These are phyloP conservation scores for Nigrograna mackinnonii DNA, from an alignment of 2,329 filamentous ascomycete genomes.

Conservation along the genomic window DNA sequence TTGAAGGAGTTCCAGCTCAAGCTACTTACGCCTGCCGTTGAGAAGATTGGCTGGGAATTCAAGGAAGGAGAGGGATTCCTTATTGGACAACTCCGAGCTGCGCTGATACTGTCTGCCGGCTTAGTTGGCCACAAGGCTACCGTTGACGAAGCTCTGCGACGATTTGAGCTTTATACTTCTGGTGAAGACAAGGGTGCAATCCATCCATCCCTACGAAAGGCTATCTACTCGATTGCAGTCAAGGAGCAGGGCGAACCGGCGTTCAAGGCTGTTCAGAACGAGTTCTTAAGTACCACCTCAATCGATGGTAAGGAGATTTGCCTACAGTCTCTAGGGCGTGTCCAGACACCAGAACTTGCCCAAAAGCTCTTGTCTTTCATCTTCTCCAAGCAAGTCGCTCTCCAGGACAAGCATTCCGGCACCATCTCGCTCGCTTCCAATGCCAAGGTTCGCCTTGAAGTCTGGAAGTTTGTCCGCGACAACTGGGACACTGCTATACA, in stretches of 20 bases:
- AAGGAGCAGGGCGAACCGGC: constrained; percentile 72
- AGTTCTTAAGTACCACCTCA: constrained; percentile 80
- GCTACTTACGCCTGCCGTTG: constrained; percentile 74
- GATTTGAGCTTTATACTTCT: constrained; percentile 78
- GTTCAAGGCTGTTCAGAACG: constrained; percentile 76
- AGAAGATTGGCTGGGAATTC: constrained; percentile 85
- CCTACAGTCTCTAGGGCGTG: constrained; percentile 74
- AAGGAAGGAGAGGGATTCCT: constrained; percentile 79
- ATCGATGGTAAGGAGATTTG: constrained; percentile 91
- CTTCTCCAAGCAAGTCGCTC: constrained; percentile 81
- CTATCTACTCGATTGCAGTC: constrained; percentile 80
- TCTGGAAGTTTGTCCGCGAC: constrained; percentile 85
- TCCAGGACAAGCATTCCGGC: constrained; percentile 85
- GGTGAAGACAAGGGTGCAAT: constrained; percentile 69
- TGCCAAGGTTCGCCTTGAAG: constrained; percentile 68
- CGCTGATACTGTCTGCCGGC: constrained; percentile 76
- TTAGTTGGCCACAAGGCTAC: constrained; percentile 74
- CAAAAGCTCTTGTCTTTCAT: constrained; percentile 70
- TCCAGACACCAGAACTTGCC: constrained; percentile 71
- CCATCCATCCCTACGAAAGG: constrained; percentile 77
- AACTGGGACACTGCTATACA: constrained; percentile 75
- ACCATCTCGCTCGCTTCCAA: constrained; percentile 75
- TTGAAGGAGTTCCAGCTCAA: constrained; percentile 79
- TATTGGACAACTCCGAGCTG: constrained; percentile 78
- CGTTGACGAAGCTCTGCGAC: constrained; percentile 72